phyloP scores from a whole-genome alignment of 805 yeast species.

The Vanderwaltozyma verrucispora region DNA sequence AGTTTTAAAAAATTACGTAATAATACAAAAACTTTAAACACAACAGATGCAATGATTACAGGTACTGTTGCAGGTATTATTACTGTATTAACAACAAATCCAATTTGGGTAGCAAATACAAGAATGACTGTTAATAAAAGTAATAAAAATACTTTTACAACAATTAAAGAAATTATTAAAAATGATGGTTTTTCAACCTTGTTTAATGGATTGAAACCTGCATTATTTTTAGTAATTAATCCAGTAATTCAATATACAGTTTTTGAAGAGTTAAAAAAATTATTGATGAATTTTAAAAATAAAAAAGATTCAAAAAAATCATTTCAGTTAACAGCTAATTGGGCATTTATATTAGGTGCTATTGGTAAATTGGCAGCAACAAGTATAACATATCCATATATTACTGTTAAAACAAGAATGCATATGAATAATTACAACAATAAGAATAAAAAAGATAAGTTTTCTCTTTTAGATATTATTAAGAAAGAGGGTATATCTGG shows the following conservation, averaged over 20 bases:
- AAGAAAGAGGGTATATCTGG: constrained; percentile 63
- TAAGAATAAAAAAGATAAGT: constrained; percentile 1
- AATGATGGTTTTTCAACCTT: constrained; percentile 64
- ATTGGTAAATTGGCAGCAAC: constrained; percentile 87
- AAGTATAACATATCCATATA: constrained; percentile 79
- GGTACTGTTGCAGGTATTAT: constrained; percentile 89
- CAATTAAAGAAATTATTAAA: constrained; percentile 51
- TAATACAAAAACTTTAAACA: constrained; percentile 34
- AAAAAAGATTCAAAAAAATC: constrained; percentile 16
- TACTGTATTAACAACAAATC: constrained; percentile 93
- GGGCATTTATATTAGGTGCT: constrained; percentile 84
- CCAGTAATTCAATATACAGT: constrained; percentile 90
- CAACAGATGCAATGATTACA: constrained; percentile 62
- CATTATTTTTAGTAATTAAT: constrained; percentile 72
- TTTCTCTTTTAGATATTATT: constrained; percentile 45
- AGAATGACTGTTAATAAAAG: constrained; percentile 58
- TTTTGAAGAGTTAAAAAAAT: constrained; percentile 74
- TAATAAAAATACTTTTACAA: constrained; percentile 39
- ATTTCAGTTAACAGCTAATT: constrained; percentile 44
- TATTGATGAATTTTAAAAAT: constrained; percentile 38
- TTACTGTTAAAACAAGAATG: constrained; percentile 82
- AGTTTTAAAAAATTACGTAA: constrained; percentile 26
- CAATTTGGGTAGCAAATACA: constrained; percentile 95
- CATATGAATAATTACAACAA: constrained; percentile 45
- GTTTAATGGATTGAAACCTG: constrained; percentile 82